Conservation (phyloP, 192 early-diverging fungal species). For the Pecoramyces ruminantium region DNA sequence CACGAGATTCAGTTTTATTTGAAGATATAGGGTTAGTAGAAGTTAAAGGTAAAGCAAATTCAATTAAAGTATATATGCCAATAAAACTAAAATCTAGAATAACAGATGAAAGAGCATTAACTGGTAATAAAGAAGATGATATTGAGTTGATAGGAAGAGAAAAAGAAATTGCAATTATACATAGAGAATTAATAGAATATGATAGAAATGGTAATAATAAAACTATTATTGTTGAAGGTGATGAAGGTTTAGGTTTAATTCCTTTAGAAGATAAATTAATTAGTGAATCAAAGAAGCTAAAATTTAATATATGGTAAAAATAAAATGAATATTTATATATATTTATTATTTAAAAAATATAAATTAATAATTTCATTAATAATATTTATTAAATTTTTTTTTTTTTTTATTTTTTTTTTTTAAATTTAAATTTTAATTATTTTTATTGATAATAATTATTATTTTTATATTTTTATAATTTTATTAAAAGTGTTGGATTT, state of each 20-base stretch:
- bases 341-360: too few species aligned
- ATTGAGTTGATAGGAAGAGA: slow-evolving; percentile 11
- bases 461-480: too few species aligned
- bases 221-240: slow-evolving; percentile 20
- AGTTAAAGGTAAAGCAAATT: slow-evolving; percentile 23
- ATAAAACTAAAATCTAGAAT: background rate
- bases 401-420: too few species aligned
- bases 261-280: background rate
- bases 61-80: slow-evolving; percentile 17
- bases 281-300: background rate
- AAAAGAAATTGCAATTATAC: slow-evolving; percentile 15
- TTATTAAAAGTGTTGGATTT: background rate
- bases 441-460: too few species aligned
- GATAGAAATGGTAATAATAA: slow-evolving; percentile 2
- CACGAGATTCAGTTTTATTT: slow-evolving; percentile 19
- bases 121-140: background rate
- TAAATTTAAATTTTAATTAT: too few species aligned
- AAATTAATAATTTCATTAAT: too few species aligned
- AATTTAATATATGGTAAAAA: background rate
- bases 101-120: background rate
- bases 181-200: slow-evolving; percentile 2
- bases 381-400: too few species aligned
- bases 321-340: too few species aligned
- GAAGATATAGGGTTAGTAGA: slow-evolving; percentile 21
- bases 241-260: slow-evolving; percentile 24